Conservation (phyloP, 148 eudicot species). For the Arctostaphylos glauca region DNA sequence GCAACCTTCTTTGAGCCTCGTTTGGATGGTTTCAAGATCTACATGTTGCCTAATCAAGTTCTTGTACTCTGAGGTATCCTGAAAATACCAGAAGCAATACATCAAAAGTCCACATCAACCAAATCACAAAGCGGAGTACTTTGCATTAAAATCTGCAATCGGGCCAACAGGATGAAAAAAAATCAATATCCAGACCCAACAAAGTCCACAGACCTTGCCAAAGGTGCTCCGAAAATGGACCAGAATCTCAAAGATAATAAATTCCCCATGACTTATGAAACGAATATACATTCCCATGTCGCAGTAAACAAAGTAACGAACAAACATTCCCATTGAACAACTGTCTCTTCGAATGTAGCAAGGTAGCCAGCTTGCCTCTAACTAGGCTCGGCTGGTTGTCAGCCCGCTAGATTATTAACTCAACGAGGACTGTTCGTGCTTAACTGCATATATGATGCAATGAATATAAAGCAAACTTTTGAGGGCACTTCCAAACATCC, state of each 20-base stretch:
- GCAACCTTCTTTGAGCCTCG: slow-evolving; percentile 46
- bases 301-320: no score
- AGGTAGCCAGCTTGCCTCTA: background rate
- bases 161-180: background rate
- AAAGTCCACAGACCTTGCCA: background rate
- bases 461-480: no score
- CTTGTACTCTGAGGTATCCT: slow-evolving; percentile 45
- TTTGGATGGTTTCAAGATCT: slow-evolving; percentile 43
- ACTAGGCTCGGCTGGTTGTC: background rate
- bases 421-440: background rate
- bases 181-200: background rate
- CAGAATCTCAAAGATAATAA: background rate
- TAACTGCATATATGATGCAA: background rate
- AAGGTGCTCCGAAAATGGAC: background rate
- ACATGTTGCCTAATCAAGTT: slow-evolving; percentile 50
- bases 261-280: background rate
- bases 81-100: slow-evolving; percentile 13
- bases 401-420: background rate
- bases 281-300: no score
- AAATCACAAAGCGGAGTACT: background rate
- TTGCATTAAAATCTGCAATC: background rate
- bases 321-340: no score
- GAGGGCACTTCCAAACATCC: no score
- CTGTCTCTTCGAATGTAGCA: background rate
- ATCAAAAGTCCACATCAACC: background rate